Percentiles rank a stretch among this genome's conserved stretches.
phyloP scores from a whole-genome alignment of 2,329 filamentous ascomycete genomes.

The Fusarium compactum region DNA sequence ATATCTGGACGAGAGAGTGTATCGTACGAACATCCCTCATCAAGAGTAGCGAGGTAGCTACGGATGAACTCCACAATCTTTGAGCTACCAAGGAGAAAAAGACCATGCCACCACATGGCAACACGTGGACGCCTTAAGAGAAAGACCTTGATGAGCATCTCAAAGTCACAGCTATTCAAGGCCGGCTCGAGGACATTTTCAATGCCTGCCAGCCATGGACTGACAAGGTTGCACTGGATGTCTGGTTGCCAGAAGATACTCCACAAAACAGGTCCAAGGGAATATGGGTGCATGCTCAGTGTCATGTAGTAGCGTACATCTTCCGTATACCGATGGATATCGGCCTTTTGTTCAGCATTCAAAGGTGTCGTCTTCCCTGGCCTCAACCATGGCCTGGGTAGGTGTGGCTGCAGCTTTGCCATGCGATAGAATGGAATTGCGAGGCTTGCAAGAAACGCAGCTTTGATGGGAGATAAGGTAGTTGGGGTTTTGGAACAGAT shows the following conservation, averaged over 20 bases:
- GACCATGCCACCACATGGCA: slow-evolving; percentile 48
- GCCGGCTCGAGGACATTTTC: slow-evolving; percentile 39
- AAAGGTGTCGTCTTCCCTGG: slow-evolving; percentile 9
- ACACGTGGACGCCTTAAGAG: slow-evolving; percentile 45
- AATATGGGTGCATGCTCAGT: slow-evolving; percentile 47
- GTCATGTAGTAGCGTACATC: slow-evolving; percentile 49
- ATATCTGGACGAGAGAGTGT: slow-evolving; percentile 46
- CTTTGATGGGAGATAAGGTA: slow-evolving; percentile 43
- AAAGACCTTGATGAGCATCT: slow-evolving; percentile 44
- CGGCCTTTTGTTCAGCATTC: slow-evolving; percentile 20
- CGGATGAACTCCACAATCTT: slow-evolving; percentile 40
- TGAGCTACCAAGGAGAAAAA: slow-evolving; percentile 44
- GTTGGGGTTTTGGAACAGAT: slow-evolving; percentile 5
- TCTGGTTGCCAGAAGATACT: slow-evolving; percentile 50
- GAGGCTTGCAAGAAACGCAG: slow-evolving; percentile 44
- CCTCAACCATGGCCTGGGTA: slow-evolving; percentile 36
- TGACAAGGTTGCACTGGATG: slow-evolving; percentile 49
- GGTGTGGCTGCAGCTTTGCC: slow-evolving; percentile 43
- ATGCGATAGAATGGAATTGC: slow-evolving; percentile 47
- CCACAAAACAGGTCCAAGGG: slow-evolving; percentile 48
- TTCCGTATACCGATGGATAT: slow-evolving; percentile 35
- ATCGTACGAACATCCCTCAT: slow-evolving; percentile 46
- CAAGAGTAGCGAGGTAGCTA: slow-evolving; percentile 44
- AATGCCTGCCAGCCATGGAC: slow-evolving; percentile 47
- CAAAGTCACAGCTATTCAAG: slow-evolving; percentile 38